Evolutionary conservation across 202 grass and related monocot genomes (phyloP).

Genomic region (Musa balbisiana): DNA sequence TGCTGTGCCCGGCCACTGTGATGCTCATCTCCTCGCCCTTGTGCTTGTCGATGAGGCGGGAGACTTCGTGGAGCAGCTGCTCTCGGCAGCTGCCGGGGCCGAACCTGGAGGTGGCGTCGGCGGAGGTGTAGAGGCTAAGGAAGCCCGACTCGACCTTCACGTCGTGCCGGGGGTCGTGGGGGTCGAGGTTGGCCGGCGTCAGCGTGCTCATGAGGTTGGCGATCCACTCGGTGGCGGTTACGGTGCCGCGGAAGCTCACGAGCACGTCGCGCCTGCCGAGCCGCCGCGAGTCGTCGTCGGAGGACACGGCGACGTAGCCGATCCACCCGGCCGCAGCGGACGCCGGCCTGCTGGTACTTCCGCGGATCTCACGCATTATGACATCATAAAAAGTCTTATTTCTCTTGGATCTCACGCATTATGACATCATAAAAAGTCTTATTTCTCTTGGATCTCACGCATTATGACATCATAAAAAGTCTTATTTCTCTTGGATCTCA

Average conservation of each 20-base stretch:
- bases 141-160: conserved; percentile 81
- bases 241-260: conserved; percentile 64
- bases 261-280: conserved; percentile 65
- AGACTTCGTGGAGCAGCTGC: conserved; percentile 74
- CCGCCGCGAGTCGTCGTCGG: conserved; percentile 32
- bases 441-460: no score
- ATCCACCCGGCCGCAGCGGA: conserved; percentile 46
- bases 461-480: no score
- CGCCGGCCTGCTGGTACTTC: conserved; percentile 27
- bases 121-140: conserved; percentile 77
- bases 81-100: conserved; percentile 62
- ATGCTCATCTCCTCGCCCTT: conserved; percentile 47
- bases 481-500: no score
- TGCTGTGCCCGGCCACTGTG: conserved; percentile 77
- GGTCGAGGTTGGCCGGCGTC: conserved; percentile 48
- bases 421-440: no score
- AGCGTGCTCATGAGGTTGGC: conserved; percentile 74
- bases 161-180: conserved; percentile 44
- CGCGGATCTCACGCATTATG: no score
- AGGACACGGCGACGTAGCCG: conserved; percentile 65
- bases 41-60: conserved; percentile 28
- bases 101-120: background rate
- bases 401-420: no score
- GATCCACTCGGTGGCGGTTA: conserved; percentile 56
- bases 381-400: no score